Evolutionary conservation across 768 basidiomycete species (phyloP).

Genomic region (Amanita rimosa): DNA sequence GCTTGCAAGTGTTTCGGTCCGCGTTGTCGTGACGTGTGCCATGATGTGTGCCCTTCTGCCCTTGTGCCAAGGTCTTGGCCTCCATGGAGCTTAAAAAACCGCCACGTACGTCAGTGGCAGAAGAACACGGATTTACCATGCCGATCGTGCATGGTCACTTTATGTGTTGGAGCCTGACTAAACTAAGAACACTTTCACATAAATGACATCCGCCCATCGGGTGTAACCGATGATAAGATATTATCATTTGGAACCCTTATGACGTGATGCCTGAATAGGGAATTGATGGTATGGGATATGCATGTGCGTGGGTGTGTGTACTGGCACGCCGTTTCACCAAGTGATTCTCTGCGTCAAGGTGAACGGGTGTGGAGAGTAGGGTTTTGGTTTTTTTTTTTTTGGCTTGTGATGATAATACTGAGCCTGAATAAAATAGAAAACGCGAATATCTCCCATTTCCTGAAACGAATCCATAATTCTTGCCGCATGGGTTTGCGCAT

Average conservation of each 20-base stretch:
- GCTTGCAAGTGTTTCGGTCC: not conserved
- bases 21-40: not conserved
- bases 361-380: no score
- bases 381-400: no score
- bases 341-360: no score
- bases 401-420: not conserved
- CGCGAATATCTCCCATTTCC: not conserved
- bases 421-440: not conserved
- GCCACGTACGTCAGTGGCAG: conserved; percentile 2
- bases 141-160: not conserved
- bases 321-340: no score
- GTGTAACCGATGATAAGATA: not conserved
- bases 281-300: not conserved
- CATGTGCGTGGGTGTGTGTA: no score
- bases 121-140: not conserved
- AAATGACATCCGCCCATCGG: not conserved
- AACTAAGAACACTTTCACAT: not conserved
- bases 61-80: no score
- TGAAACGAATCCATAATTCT: not conserved
- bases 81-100: not conserved
- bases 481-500: not conserved
- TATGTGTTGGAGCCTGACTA: not conserved
- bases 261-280: not conserved
- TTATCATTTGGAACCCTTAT: not conserved
- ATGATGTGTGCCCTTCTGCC: no score